Conservation (phyloP, 164 flowering plant genomes). For the Chloranthus sessilifolius region DNA sequence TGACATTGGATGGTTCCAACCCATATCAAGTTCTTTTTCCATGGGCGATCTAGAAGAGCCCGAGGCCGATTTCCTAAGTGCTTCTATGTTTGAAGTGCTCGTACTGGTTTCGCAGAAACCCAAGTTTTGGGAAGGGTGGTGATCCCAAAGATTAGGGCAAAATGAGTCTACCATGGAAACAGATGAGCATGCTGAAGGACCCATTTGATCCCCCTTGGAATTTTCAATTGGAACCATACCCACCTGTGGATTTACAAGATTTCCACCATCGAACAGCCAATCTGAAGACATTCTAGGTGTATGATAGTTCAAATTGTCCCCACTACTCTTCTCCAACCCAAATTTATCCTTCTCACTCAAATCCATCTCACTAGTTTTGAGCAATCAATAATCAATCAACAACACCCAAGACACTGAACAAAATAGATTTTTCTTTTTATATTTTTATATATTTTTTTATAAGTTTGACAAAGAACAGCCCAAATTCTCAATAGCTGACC, state of each 20-base stretch:
- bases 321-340: constrained; percentile 38
- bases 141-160: constrained; percentile 39
- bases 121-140: constrained; percentile 35
- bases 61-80: constrained; percentile 28
- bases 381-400: too few relatives aligned
- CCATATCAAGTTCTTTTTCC: constrained; percentile 25
- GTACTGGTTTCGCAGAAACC: constrained; percentile 37
- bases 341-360: constrained; percentile 40
- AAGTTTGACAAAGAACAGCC: constrained; percentile 9
- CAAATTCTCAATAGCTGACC: background rate
- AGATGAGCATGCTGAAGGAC: constrained; percentile 45
- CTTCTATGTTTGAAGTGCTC: constrained; percentile 23
- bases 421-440: background rate
- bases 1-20: constrained; percentile 46
- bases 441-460: background rate
- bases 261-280: constrained; percentile 43
- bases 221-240: constrained; percentile 33
- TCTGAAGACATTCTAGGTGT: constrained; percentile 37
- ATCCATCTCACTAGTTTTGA: constrained; percentile 47
- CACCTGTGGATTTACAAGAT: constrained; percentile 31
- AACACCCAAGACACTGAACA: constrained; percentile 12
- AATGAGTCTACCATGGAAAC: constrained; percentile 55
- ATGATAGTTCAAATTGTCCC: constrained; percentile 30
- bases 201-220: constrained; percentile 27
- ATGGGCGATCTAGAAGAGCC: constrained; percentile 23